These are phyloP conservation scores for Acephala macrosclerotiorum DNA, from an alignment of 2,329 filamentous ascomycete genomes.

Conservation along the genomic window DNA sequence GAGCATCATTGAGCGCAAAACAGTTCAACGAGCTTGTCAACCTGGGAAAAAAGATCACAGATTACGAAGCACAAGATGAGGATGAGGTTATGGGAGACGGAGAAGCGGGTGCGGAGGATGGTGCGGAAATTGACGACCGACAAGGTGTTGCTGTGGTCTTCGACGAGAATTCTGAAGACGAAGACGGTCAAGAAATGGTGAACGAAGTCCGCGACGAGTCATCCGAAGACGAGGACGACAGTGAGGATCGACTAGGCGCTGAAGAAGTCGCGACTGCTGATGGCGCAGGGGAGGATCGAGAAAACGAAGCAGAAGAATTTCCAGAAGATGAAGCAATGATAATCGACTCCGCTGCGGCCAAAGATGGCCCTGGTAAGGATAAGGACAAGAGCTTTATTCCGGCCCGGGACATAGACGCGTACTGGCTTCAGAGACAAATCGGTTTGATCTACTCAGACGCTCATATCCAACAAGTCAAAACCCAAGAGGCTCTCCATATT, in stretches of 20 bases:
- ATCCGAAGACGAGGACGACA: conserved; percentile 78
- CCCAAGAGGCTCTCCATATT: conserved; percentile 81
- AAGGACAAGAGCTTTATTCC: conserved; percentile 70
- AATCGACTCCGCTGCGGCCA: conserved; percentile 71
- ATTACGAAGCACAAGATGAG: conserved; percentile 96
- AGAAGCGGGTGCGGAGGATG: conserved; percentile 69
- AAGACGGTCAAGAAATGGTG: conserved; percentile 78
- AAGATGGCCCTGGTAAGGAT: conserved; percentile 53
- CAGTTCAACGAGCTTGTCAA: conserved; percentile 98
- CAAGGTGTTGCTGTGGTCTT: conserved; percentile 98
- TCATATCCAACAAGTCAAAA: conserved; percentile 93
- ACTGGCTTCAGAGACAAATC: conserved; percentile 95
- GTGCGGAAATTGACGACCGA: conserved; percentile 86
- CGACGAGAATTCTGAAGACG: conserved; percentile 87
- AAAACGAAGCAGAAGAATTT: conserved; percentile 57
- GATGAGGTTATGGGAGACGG: conserved; percentile 85
- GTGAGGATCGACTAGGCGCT: conserved; percentile 62
- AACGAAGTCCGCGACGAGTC: conserved; percentile 90
- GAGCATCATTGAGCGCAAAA: conserved; percentile 81
- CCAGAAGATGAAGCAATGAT: conserved; percentile 80
- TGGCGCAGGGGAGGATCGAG: conserved; percentile 55
- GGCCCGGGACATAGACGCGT: conserved; percentile 93
- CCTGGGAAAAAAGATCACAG: conserved; percentile 97
- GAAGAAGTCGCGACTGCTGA: conserved; percentile 59
- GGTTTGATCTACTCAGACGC: conserved; percentile 88